Evolutionary conservation across 805 yeast genomes (phyloP), one percentile per base, ranked within the genome.

Genomic region (Saccharomycopsis babjevae): DNA sequence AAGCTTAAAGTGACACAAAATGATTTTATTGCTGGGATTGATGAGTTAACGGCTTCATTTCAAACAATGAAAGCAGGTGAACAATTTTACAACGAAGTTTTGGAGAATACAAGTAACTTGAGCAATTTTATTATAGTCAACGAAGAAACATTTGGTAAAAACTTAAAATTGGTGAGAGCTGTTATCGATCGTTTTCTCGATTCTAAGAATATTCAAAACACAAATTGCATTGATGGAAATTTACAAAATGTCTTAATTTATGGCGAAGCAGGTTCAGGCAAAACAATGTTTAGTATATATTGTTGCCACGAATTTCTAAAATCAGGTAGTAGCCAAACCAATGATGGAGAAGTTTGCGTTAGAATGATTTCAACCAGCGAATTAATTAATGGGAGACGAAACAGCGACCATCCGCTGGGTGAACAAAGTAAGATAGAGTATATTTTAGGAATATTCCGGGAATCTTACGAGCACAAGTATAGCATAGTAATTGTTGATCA

Each of bases 1-100:
- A 97, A 98, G 0, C 94, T 93, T 75, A 99, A 99, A 77, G 96
- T 89, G 22, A 88, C 87, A 69, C 98, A 93, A 73, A 97, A 92
- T 67, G 97, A 91, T 69, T 80, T 94, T 67, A 83, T 84, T 61
- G 81, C 83, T 57, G 83, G 86, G 69, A 82, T 90, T 58, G 86
- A 88, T 61, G 90, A 92, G 67, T 75, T 46, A 22, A 46, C 16
- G 99, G 98, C 10, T 83, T 94, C 64, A 83, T 93, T 66, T 84
- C 83, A 65, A 94, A 79, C 73, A 88, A 93, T 46, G 79, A 84
- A 1, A 77, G 79, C 58, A 83, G 94, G 62, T 84, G 82, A 61
- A 77, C 82, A 11, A 83, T 92, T 43, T 78, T 94, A 64, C 79
- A 77, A 61, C 82, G 85, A 66, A 97, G 97, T 60, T 25, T 22